Percentiles rank a stretch among this genome's conserved stretches.
Conservation (phyloP, 1,284 basidiomycete species). For the Ganoderma meredithae region DNA sequence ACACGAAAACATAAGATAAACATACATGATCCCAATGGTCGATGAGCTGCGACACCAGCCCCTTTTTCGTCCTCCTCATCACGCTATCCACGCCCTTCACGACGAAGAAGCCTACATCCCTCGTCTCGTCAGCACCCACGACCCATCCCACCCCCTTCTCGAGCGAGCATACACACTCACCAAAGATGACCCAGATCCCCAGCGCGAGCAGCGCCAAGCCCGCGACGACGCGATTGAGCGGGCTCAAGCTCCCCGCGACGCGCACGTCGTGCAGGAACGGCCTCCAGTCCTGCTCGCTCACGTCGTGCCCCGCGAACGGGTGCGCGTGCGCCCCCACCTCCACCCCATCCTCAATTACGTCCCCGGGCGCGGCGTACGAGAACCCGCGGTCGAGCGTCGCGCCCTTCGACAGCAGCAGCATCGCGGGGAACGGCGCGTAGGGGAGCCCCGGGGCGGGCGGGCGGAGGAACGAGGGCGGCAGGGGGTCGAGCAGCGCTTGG, state of each 20-base stretch:
- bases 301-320: slow-evolving; percentile 49
- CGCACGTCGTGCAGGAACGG: slow-evolving; percentile 36
- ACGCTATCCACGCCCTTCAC: slow-evolving; percentile 23
- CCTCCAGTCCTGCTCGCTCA: slow-evolving; percentile 50
- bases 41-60: slow-evolving; percentile 28
- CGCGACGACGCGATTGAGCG: slow-evolving; percentile 26
- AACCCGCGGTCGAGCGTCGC: slow-evolving; percentile 33
- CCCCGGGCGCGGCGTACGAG: slow-evolving; percentile 24
- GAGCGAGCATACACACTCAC: slow-evolving; percentile 2
- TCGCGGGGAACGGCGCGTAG: slow-evolving; percentile 31
- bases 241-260: slow-evolving; percentile 26
- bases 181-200: slow-evolving; percentile 21
- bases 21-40: slow-evolving; percentile 35
- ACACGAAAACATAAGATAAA: slow-evolving; percentile 8
- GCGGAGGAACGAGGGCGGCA: slow-evolving; percentile 34
- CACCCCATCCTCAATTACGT: too few species aligned
- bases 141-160: background rate
- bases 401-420: slow-evolving; percentile 27
- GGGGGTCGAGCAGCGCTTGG: slow-evolving; percentile 27
- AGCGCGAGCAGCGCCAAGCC: slow-evolving; percentile 26
- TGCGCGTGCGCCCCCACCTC: slow-evolving; percentile 37
- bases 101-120: slow-evolving; percentile 12
- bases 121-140: too few species aligned
- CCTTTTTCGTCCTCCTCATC: slow-evolving; percentile 25
- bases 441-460: slow-evolving; percentile 23